A percentile compares a stretch with the other conserved stretches of the same genome.
These are phyloP conservation scores for Hymenotorrendiella dingleyae DNA, from an alignment of 2,329 filamentous ascomycete species.

Conservation along the genomic window DNA sequence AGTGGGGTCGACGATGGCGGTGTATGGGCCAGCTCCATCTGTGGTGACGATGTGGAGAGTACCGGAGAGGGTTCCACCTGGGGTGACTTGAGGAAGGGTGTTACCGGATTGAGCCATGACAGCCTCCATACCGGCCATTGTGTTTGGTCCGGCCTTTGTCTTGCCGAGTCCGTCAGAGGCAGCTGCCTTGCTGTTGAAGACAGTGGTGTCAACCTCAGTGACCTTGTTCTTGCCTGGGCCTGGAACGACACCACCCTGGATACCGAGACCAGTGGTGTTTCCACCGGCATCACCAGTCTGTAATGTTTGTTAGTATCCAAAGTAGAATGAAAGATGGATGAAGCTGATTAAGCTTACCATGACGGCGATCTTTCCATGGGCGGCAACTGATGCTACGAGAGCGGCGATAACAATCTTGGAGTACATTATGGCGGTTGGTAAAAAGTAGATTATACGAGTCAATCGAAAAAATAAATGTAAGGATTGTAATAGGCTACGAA, in stretches of 20 bases:
- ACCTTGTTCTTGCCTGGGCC: slow-evolving; percentile 35
- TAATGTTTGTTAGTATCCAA: slow-evolving; percentile 8
- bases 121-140: slow-evolving; percentile 49
- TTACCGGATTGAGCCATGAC: slow-evolving; percentile 53
- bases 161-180: slow-evolving; percentile 49
- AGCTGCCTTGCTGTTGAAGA: slow-evolving; percentile 46
- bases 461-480: slow-evolving; percentile 15
- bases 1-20: slow-evolving; percentile 57
- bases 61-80: slow-evolving; percentile 53
- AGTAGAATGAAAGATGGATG: background rate
- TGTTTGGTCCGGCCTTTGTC: slow-evolving; percentile 50
- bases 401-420: slow-evolving; percentile 23
- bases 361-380: slow-evolving; percentile 52
- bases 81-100: slow-evolving; percentile 51
- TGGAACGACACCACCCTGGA: slow-evolving; percentile 37
- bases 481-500: slow-evolving; percentile 25
- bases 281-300: slow-evolving; percentile 35
- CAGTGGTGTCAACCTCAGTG: slow-evolving; percentile 42
- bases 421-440: slow-evolving; percentile 19
- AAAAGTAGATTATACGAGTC: slow-evolving; percentile 7
- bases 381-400: slow-evolving; percentile 49
- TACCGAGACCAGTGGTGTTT: slow-evolving; percentile 39
- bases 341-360: slow-evolving; percentile 17
- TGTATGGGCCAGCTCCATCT: slow-evolving; percentile 52
- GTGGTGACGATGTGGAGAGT: slow-evolving; percentile 63